These are phyloP conservation scores for Bifiguratus adelaidae DNA, from an alignment of 192 early-diverging fungal genomes.

Conservation along the genomic window DNA sequence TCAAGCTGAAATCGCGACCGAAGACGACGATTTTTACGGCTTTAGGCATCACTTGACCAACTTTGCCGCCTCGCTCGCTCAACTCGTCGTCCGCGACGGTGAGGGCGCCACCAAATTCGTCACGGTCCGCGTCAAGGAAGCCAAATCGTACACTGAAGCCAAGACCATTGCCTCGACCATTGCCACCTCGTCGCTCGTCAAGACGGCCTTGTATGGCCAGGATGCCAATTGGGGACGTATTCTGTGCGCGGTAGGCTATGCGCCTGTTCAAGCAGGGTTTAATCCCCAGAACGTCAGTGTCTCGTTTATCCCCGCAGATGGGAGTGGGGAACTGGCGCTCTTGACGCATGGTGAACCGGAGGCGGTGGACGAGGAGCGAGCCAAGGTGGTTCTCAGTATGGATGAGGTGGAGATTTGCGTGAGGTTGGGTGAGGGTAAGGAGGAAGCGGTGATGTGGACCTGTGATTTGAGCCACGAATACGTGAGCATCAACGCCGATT, in stretches of 20 bases:
- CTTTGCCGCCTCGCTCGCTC: slow-evolving; percentile 82
- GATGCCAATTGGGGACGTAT: slow-evolving; percentile 97
- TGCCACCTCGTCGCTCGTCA: slow-evolving; percentile 87
- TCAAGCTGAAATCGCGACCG: slow-evolving; percentile 21
- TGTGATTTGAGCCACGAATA: slow-evolving; percentile 94
- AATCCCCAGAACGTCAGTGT: slow-evolving; percentile 68
- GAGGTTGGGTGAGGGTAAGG: slow-evolving; percentile 63
- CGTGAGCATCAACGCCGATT: slow-evolving; percentile 90
- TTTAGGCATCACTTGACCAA: slow-evolving; percentile 66
- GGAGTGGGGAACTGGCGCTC: slow-evolving; percentile 49
- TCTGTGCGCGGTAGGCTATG: slow-evolving; percentile 84
- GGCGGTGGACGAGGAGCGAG: slow-evolving; percentile 70
- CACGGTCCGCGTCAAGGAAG: slow-evolving; percentile 76
- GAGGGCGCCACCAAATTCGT: slow-evolving; percentile 98
- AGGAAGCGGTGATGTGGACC: slow-evolving; percentile 82
- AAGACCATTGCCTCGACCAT: slow-evolving; percentile 79
- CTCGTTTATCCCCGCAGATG: slow-evolving; percentile 57
- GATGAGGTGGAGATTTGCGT: slow-evolving; percentile 80
- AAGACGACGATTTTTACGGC: slow-evolving; percentile 40
- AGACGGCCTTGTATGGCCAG: slow-evolving; percentile 91
- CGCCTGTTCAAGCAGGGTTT: slow-evolving; percentile 55
- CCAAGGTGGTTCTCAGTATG: slow-evolving; percentile 70
- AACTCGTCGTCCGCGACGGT: slow-evolving; percentile 88
- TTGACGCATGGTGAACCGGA: slow-evolving; percentile 75
- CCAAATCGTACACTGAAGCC: slow-evolving; percentile 59